Evolutionary conservation across 495 filamentous ascomycete species (phyloP).

Genomic region (Aspergillus saccharolyticus): DNA sequence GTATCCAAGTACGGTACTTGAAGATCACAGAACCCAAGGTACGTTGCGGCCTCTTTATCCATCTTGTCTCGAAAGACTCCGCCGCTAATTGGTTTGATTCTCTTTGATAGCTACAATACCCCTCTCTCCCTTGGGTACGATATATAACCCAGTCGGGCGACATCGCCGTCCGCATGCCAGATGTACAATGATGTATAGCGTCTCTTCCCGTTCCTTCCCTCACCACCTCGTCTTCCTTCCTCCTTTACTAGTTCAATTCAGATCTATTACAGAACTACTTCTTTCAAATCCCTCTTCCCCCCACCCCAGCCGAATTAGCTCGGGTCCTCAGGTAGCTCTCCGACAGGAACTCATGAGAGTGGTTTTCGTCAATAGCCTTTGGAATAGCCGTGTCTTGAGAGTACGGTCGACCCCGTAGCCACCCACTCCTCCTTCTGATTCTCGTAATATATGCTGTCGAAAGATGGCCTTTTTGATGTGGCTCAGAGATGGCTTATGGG

Average conservation of each 20-base stretch:
- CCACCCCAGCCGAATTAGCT: too few species aligned
- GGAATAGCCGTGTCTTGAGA: too few species aligned
- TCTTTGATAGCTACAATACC: slow-evolving; percentile 77
- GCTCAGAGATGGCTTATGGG: too few species aligned
- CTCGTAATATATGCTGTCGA: too few species aligned
- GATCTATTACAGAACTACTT: background rate
- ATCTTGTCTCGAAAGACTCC: background rate
- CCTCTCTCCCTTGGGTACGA: slow-evolving; percentile 95
- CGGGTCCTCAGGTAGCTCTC: too few species aligned
- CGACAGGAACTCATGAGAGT: too few species aligned
- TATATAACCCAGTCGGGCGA: slow-evolving; percentile 98
- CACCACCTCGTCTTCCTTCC: slow-evolving; percentile 3
- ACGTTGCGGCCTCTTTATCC: slow-evolving; percentile 25
- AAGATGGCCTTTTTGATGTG: too few species aligned
- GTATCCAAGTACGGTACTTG: slow-evolving; percentile 95
- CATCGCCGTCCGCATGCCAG: slow-evolving; percentile 87
- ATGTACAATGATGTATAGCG: slow-evolving; percentile 62
- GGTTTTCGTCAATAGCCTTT: too few species aligned
- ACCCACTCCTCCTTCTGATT: too few species aligned
- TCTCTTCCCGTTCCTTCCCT: slow-evolving; percentile 10
- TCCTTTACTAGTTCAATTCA: slow-evolving; percentile 7
- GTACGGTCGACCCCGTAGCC: too few species aligned
- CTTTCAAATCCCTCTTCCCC: too few species aligned
- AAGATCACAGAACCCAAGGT: slow-evolving; percentile 99
- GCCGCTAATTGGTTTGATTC: too few species aligned